Percentiles rank a stretch among this genome's conserved stretches.
These are phyloP conservation scores for Crassisporium funariophilum DNA, from an alignment of 768 basidiomycete species.

Conservation along the genomic window DNA sequence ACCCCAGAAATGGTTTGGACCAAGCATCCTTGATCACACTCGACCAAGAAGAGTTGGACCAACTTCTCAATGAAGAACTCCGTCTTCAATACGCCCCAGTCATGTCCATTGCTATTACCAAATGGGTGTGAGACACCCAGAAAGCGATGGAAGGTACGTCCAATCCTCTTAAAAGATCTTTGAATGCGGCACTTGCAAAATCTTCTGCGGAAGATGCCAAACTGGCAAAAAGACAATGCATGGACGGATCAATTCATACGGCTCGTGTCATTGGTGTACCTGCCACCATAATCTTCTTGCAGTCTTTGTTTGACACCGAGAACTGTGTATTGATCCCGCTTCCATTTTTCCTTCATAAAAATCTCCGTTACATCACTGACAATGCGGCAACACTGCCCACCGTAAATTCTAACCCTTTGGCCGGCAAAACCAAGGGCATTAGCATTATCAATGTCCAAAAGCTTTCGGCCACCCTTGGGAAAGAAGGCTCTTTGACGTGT, in stretches of 20 bases:
- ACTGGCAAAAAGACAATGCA: constrained; percentile 9
- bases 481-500: background rate
- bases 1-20: background rate
- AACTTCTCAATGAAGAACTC: constrained; percentile 1
- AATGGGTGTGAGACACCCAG: constrained; percentile 1
- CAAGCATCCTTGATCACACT: constrained; percentile 1
- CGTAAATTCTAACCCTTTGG: background rate
- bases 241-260: constrained; percentile 1
- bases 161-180: background rate
- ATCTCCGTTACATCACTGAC: background rate
- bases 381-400: background rate
- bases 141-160: constrained; percentile 2
- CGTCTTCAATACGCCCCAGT: background rate
- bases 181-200: background rate
- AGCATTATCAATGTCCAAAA: background rate
- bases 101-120: background rate
- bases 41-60: background rate
- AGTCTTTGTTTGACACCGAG: constrained; percentile 18
- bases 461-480: background rate
- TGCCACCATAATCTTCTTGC: constrained; percentile 1
- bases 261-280: background rate
- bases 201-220: background rate
- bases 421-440: background rate
- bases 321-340: constrained; percentile 4
- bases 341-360: constrained; percentile 11